phyloP scores from a whole-genome alignment of 768 basidiomycete species.

The Mycena albidolilacea region DNA sequence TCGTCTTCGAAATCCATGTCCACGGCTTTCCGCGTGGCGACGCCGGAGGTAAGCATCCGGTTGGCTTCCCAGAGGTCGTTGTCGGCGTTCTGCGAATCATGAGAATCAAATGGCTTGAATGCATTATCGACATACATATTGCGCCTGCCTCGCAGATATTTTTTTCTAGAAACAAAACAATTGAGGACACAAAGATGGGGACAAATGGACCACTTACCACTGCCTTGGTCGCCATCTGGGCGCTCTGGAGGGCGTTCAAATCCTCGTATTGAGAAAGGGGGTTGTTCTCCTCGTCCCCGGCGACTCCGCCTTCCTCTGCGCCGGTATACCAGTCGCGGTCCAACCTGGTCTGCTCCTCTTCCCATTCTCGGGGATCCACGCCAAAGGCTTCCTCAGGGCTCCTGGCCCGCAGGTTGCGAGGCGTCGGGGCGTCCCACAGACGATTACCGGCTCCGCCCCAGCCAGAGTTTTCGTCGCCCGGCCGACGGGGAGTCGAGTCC shows the following conservation, averaged over 20 bases:
- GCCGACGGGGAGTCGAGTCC: slow-evolving; percentile 90
- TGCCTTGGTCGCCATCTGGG: slow-evolving; percentile 83
- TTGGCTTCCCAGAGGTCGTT: slow-evolving; percentile 99
- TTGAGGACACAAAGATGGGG: slow-evolving; percentile 38
- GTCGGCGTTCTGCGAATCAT: slow-evolving; percentile 85
- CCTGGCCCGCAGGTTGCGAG: slow-evolving; percentile 73
- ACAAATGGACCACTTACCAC: slow-evolving; percentile 62
- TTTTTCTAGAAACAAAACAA: slow-evolving; percentile 68
- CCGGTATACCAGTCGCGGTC: slow-evolving; percentile 98
- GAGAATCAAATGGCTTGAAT: not conserved
- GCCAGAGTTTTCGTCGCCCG: slow-evolving; percentile 67
- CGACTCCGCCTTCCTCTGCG: slow-evolving; percentile 88
- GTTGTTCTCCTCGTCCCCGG: slow-evolving; percentile 93
- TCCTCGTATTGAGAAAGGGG: slow-evolving; percentile 96
- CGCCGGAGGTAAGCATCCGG: slow-evolving; percentile 96
- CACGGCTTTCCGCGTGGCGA: slow-evolving; percentile 87
- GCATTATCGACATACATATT: slow-evolving; percentile 77
- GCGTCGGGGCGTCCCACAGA: slow-evolving; percentile 90
- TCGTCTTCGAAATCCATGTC: slow-evolving; percentile 98
- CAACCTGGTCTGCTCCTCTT: slow-evolving; percentile 92
- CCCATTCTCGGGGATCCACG: slow-evolving; percentile 92
- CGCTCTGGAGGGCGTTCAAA: slow-evolving; percentile 75
- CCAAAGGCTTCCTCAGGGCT: slow-evolving; percentile 79
- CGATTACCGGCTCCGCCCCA: slow-evolving; percentile 74
- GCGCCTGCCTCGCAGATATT: slow-evolving; percentile 94